These are phyloP conservation scores for Protomyces inundatus DNA, from an alignment of 1,139 yeast species.

Conservation along the genomic window DNA sequence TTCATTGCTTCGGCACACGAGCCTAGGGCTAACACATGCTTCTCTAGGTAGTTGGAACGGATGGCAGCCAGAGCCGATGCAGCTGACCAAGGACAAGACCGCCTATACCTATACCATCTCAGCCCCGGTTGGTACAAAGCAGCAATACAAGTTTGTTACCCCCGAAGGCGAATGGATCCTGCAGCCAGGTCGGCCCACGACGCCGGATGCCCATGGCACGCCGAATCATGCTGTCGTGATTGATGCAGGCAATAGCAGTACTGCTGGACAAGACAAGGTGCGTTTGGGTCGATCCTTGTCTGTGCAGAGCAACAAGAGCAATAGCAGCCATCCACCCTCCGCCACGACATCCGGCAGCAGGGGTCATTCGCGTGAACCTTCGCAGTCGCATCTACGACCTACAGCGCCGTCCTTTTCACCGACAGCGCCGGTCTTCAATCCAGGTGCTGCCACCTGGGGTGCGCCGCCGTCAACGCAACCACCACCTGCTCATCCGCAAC, in stretches of 20 bases:
- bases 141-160: slow-evolving; percentile 3
- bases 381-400: neutral
- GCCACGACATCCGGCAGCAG: neutral
- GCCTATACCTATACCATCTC: neutral
- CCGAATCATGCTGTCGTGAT: slow-evolving; percentile 7
- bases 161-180: slow-evolving; percentile 11
- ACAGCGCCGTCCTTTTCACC: slow-evolving; percentile 14
- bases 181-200: slow-evolving; percentile 4
- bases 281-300: too few relatives aligned
- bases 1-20: neutral
- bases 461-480: neutral
- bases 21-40: neutral
- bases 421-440: slow-evolving; percentile 18
- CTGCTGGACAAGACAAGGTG: neutral
- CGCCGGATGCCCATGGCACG: slow-evolving; percentile 8
- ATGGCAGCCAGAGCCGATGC: slow-evolving; percentile 18
- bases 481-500: neutral
- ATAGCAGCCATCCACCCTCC: too few relatives aligned
- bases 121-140: neutral
- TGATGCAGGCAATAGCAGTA: neutral
- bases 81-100: slow-evolving; percentile 5
- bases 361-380: neutral
- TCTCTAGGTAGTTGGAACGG: slow-evolving; percentile 6
- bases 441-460: slow-evolving; percentile 7
- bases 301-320: too few relatives aligned